These are phyloP conservation scores for Solanum chacoense DNA, from an alignment of 305 asterid species.

Conservation along the genomic window DNA sequence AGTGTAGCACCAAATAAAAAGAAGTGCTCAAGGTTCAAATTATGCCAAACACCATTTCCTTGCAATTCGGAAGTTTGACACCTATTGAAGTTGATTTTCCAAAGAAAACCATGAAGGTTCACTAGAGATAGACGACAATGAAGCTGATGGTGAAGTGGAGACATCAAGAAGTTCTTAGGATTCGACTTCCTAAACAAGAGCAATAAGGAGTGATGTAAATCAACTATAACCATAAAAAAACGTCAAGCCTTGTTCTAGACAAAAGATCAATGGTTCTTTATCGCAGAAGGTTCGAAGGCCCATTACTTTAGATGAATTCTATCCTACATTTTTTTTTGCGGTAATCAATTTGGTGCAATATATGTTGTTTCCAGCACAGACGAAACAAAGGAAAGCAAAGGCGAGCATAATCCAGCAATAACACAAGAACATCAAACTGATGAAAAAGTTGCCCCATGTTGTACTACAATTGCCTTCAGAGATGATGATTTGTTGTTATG, in stretches of 20 bases:
- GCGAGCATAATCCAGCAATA: neutral
- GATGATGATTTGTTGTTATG: neutral
- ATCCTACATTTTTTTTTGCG: too few relatives aligned
- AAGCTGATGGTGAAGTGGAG: neutral
- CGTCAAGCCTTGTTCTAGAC: neutral
- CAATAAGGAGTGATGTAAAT: neutral
- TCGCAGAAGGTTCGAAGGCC: neutral
- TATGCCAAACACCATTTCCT: neutral
- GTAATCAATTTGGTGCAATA: too few relatives aligned
- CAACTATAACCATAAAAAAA: neutral
- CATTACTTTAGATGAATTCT: too few relatives aligned
- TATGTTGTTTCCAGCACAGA: neutral
- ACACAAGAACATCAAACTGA: neutral
- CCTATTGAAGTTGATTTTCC: neutral
- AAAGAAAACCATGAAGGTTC: neutral
- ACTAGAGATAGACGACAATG: neutral
- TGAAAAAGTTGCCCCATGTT: neutral
- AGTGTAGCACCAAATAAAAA: neutral
- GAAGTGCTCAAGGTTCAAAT: neutral
- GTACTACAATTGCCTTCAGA: neutral
- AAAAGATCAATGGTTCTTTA: neutral
- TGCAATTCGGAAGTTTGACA: neutral
- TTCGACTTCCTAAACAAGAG: neutral
- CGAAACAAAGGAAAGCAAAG: neutral
- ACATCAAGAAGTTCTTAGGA: neutral